Evolutionary conservation across 495 filamentous ascomycete genomes (phyloP), one percentile per base, ranked within the genome.

Genomic region (Hypoxylon subgilvum): DNA sequence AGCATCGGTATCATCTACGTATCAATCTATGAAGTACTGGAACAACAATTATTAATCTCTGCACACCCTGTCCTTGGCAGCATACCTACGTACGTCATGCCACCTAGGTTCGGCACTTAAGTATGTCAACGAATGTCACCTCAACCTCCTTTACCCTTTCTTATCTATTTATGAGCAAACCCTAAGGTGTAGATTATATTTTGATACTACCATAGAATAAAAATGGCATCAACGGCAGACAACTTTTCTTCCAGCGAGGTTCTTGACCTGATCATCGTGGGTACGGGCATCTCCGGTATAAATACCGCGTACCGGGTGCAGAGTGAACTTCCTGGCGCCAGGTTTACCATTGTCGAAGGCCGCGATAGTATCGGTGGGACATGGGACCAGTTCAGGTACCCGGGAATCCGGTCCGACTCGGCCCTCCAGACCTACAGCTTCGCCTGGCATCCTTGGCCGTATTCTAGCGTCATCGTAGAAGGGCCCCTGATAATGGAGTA

Each of bases 211-310:
- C 23, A 6, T 22, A 52, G 16, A 6, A 34, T 21, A 34, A 40
- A 9, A 6, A 55, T 55, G 48, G 48, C 8, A 31, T 42, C 48
- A 25, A 9, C 39, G 16, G 25, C 36, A 50, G 45, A 51, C 13
- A 43, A 21, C 25, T 4, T 9, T 14, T 8, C 28, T 5, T 7
- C 12, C 6, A 12, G 43, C 1, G 63, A 69, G 25, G 18, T 41
- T 12, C 23, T 76, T 64, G 88, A 92, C 70, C 75, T 91, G 12
- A 67, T 88, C 54, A 82, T 92, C 62, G 68, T 91, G 21, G 88
- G 88, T 36, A 87, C 88, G 1, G 88, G 89, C 17, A 82, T 92
- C 56, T 87, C 84, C 36, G 89, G 88, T 46, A 86, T 92, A 75
- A 91, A 93, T 66, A 74, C 84, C 35, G 88, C 78, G 6, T 90